Percentiles rank a stretch among this genome's conserved stretches.
phyloP scores from a whole-genome alignment of 305 asterid species.

The Vinca major region DNA sequence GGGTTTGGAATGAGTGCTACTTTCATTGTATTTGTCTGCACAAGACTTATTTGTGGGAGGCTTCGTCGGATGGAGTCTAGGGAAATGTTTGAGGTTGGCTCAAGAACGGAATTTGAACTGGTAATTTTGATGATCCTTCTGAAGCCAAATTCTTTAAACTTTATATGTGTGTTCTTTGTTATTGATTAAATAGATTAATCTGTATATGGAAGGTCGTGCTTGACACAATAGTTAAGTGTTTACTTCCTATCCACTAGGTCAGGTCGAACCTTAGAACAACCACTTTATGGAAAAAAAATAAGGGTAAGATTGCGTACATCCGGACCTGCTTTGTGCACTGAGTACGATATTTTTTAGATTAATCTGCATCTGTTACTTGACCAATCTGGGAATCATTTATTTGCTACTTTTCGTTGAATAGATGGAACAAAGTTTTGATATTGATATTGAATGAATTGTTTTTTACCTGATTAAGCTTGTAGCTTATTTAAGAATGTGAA shows the following conservation, averaged over 20 bases:
- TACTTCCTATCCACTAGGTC: too few species aligned
- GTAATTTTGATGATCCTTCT: slow-evolving; percentile 26
- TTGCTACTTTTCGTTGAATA: too few species aligned
- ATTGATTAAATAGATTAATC: too few species aligned
- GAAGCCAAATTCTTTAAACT: background rate
- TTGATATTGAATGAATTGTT: background rate
- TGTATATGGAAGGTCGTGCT: too few species aligned
- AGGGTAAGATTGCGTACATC: too few species aligned
- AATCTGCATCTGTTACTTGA: too few species aligned
- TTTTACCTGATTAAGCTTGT: background rate
- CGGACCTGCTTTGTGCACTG: too few species aligned
- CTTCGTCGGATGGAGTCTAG: slow-evolving; percentile 48
- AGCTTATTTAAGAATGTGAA: background rate
- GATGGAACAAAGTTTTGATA: background rate
- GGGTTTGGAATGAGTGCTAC: slow-evolving; percentile 96
- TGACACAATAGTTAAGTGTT: too few species aligned
- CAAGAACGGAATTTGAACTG: slow-evolving; percentile 70
- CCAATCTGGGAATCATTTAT: background rate
- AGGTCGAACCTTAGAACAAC: too few species aligned
- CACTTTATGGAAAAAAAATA: too few species aligned
- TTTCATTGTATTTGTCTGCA: slow-evolving; percentile 81
- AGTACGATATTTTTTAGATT: too few species aligned
- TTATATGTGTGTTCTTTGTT: background rate
- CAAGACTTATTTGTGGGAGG: slow-evolving; percentile 70
- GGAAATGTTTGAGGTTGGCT: slow-evolving; percentile 61